Evolutionary conservation across 2,329 filamentous ascomycete genomes (phyloP).

Genomic region (Cercospora beticola): DNA sequence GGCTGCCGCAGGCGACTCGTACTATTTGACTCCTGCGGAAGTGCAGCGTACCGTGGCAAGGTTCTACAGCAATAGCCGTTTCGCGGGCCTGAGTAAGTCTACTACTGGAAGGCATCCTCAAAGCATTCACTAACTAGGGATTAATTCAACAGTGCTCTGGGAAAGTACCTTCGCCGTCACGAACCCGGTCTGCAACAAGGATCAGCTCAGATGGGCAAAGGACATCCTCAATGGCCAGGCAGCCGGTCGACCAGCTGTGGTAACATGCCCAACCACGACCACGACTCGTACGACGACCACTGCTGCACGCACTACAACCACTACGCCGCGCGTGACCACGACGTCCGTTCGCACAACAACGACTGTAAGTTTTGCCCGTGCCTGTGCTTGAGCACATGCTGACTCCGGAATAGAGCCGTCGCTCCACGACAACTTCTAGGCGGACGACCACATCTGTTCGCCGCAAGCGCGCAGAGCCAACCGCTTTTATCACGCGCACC

Average conservation of each 20-base stretch:
- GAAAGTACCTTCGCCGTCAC: constrained; percentile 49
- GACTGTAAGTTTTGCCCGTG: background rate
- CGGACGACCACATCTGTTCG: constrained; percentile 15
- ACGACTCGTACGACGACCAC: background rate
- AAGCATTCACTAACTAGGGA: no score
- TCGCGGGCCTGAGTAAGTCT: constrained; percentile 54
- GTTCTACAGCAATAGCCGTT: constrained; percentile 45
- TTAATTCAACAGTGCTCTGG: constrained; percentile 49
- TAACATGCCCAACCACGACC: constrained; percentile 7
- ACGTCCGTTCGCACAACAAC: background rate
- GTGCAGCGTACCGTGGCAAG: constrained; percentile 47
- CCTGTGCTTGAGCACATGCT: background rate
- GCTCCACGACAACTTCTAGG: constrained; percentile 1
- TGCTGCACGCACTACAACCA: background rate
- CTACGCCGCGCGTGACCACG: background rate
- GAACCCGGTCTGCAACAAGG: constrained; percentile 42
- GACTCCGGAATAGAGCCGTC: background rate
- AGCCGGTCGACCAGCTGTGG: background rate
- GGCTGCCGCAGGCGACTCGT: constrained; percentile 35
- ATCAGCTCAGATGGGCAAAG: constrained; percentile 53
- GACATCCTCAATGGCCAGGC: constrained; percentile 37
- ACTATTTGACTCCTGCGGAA: constrained; percentile 50
- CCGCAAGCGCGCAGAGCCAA: constrained; percentile 8
- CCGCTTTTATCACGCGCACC: constrained; percentile 2
- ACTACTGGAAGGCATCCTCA: background rate